A percentile compares a stretch with the other conserved stretches of the same genome.
Evolutionary conservation across 805 yeast genomes (phyloP).

Genomic region (Spathaspora hagerdaliae): DNA sequence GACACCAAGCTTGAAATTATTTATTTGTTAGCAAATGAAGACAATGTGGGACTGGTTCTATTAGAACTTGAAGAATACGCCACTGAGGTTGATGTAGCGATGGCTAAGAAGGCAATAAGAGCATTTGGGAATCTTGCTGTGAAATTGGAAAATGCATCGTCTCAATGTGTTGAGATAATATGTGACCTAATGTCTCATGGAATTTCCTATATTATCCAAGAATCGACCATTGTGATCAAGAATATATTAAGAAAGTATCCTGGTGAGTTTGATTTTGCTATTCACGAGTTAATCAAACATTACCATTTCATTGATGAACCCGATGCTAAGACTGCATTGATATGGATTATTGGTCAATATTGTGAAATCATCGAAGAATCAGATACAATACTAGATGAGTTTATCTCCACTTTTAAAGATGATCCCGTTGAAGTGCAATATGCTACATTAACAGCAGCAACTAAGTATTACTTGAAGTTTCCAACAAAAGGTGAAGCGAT

Average conservation of each 20-base stretch:
- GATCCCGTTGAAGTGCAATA: conserved; percentile 75
- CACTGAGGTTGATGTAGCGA: conserved; percentile 77
- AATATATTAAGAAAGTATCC: conserved; percentile 79
- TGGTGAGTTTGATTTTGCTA: conserved; percentile 38
- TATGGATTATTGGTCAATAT: conserved; percentile 83
- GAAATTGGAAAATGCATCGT: conserved; percentile 60
- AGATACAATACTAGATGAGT: conserved; percentile 35
- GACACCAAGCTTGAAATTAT: conserved; percentile 88
- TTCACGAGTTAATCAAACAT: conserved; percentile 25
- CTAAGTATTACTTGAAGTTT: conserved; percentile 58
- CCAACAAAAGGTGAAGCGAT: conserved; percentile 54
- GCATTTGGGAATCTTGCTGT: conserved; percentile 89
- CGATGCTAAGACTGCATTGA: conserved; percentile 71
- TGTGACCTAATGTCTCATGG: conserved; percentile 59
- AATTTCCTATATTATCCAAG: conserved; percentile 74
- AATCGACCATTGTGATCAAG: conserved; percentile 69
- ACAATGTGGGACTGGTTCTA: conserved; percentile 58
- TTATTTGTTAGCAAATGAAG: conserved; percentile 67
- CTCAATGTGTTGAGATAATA: conserved; percentile 60
- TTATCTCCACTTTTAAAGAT: conserved; percentile 46
- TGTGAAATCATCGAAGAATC: conserved; percentile 45
- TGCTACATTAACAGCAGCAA: conserved; percentile 66
- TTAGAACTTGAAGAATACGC: conserved; percentile 83
- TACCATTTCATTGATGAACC: conserved; percentile 58
- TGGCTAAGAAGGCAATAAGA: conserved; percentile 82